phyloP scores from a whole-genome alignment of 2,329 filamentous ascomycete genomes.

The Fusarium subglutinans region DNA sequence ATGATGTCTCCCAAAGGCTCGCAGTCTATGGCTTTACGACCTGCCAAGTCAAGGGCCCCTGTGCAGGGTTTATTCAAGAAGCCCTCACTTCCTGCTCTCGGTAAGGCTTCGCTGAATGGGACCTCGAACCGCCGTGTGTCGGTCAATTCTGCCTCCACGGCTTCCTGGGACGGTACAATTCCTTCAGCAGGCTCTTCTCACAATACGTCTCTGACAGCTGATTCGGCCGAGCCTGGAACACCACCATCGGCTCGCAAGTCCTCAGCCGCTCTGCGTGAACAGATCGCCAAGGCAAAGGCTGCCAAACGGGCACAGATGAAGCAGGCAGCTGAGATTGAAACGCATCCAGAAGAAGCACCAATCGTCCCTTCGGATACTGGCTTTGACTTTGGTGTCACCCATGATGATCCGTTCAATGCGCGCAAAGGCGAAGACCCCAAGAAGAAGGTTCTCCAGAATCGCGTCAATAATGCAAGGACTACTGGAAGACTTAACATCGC shows the following conservation, averaged over 20 bases:
- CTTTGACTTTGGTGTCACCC: slow-evolving; percentile 61
- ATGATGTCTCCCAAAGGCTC: slow-evolving; percentile 52
- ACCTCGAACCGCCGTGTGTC: slow-evolving; percentile 19
- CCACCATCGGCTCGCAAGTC: slow-evolving; percentile 65
- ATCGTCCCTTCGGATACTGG: slow-evolving; percentile 57
- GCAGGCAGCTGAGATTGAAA: slow-evolving; percentile 41
- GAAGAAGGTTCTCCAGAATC: slow-evolving; percentile 75
- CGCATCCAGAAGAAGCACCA: slow-evolving; percentile 39
- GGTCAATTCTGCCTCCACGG: slow-evolving; percentile 24
- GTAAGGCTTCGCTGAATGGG: slow-evolving; percentile 30
- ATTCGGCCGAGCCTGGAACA: slow-evolving; percentile 25
- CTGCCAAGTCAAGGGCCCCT: slow-evolving; percentile 62
- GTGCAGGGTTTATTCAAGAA: slow-evolving; percentile 65
- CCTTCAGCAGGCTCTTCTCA: slow-evolving; percentile 31
- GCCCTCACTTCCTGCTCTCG: slow-evolving; percentile 57
- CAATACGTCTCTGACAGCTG: slow-evolving; percentile 16
- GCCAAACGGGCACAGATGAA: slow-evolving; percentile 69
- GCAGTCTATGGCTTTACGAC: slow-evolving; percentile 57
- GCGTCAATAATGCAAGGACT: slow-evolving; percentile 76
- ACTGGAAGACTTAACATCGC: slow-evolving; percentile 90
- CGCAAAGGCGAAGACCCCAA: slow-evolving; percentile 64
- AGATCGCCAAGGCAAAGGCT: slow-evolving; percentile 92
- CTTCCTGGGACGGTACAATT: slow-evolving; percentile 46
- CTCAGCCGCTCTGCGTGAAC: slow-evolving; percentile 83
- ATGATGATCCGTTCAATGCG: slow-evolving; percentile 77